A percentile compares a stretch with the other conserved stretches of the same genome.
These are phyloP conservation scores for Clavispora fructus DNA, from an alignment of 805 yeast species.

Conservation along the genomic window DNA sequence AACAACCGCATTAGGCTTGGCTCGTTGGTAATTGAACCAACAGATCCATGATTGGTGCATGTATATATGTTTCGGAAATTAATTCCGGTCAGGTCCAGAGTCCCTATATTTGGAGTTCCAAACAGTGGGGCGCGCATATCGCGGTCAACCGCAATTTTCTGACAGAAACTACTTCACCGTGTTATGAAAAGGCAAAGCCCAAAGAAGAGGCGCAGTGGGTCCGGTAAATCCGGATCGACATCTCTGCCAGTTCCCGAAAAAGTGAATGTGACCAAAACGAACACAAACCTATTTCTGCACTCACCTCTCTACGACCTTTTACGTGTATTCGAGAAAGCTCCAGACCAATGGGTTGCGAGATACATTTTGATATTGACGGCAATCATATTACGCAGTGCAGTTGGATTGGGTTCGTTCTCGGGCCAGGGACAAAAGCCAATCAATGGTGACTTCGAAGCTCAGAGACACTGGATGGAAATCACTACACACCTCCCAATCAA, in stretches of 20 bases:
- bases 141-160: neutral
- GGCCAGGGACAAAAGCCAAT: constrained; percentile 71
- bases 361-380: constrained; percentile 71
- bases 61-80: no score
- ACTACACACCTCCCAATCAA: constrained; percentile 69
- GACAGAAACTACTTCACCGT: neutral
- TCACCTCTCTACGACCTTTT: constrained; percentile 69
- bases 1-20: no score
- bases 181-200: constrained; percentile 6
- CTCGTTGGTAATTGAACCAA: no score
- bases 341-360: constrained; percentile 86
- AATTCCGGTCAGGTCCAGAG: no score
- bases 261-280: neutral
- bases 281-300: constrained; percentile 2
- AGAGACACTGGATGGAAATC: constrained; percentile 95
- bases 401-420: constrained; percentile 85
- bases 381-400: constrained; percentile 71
- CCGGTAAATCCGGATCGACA: neutral
- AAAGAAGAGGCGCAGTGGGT: constrained; percentile 3
- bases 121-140: neutral
- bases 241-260: neutral
- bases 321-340: constrained; percentile 73
- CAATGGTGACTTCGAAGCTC: constrained; percentile 96
- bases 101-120: no score
- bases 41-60: no score